Conservation (phyloP, 176 grass and related monocot genomes). For the Aechmea fasciata region DNA sequence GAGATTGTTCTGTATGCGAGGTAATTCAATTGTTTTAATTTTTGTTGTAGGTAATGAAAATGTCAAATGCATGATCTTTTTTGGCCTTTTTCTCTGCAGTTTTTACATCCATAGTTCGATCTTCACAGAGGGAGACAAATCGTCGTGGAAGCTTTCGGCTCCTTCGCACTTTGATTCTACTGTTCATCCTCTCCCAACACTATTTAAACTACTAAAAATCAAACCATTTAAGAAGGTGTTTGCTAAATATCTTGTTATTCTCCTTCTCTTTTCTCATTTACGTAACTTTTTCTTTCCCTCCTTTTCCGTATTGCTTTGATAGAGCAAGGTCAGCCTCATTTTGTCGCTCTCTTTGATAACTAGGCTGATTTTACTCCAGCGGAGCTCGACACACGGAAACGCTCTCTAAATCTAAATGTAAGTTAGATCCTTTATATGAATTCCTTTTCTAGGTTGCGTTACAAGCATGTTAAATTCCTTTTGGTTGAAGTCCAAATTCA, state of each 20-base stretch:
- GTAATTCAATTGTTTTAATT: conserved; percentile 21
- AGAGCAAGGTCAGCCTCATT: neutral
- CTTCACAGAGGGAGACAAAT: conserved; percentile 35
- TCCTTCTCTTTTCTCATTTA: neutral
- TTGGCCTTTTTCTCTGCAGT: conserved; percentile 25
- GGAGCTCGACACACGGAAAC: conserved; percentile 47
- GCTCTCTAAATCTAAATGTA: conserved; percentile 51
- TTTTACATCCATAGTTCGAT: conserved; percentile 81
- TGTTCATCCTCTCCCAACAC: conserved; percentile 39
- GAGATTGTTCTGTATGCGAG: conserved; percentile 62
- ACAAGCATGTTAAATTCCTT: neutral
- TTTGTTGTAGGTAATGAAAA: neutral
- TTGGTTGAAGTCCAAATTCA: neutral
- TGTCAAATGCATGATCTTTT: neutral
- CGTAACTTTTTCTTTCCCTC: neutral
- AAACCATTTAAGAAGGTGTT: conserved; percentile 45
- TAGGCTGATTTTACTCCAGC: conserved; percentile 80
- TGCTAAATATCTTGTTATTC: neutral
- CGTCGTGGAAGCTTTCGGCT: conserved; percentile 28
- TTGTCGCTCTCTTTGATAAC: neutral
- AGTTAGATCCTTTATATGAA: conserved; percentile 1
- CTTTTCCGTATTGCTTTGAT: neutral
- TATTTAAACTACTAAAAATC: conserved; percentile 63
- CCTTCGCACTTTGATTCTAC: conserved; percentile 30
- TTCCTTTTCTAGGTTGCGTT: neutral